phyloP scores from a whole-genome alignment of 352 stramenopile species.

The Phytophthora cactorum region DNA sequence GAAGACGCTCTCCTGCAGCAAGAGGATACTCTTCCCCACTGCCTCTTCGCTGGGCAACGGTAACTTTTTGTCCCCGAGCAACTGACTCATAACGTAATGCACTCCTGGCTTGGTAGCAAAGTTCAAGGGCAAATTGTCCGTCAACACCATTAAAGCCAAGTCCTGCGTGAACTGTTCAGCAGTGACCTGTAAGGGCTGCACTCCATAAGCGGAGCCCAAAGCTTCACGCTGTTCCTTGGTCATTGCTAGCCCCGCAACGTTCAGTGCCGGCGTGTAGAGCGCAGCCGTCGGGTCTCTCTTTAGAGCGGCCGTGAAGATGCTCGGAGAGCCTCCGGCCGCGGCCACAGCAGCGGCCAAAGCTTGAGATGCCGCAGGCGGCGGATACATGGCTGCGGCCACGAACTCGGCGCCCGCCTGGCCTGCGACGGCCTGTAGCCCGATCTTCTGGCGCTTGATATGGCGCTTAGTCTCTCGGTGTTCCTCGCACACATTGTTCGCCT shows the following conservation, averaged over 20 bases:
- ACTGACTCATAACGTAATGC: constrained; percentile 70
- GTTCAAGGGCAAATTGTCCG: constrained; percentile 76
- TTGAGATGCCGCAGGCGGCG: constrained; percentile 41
- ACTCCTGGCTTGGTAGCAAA: constrained; percentile 67
- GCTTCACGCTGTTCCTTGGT: constrained; percentile 58
- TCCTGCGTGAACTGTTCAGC: constrained; percentile 77
- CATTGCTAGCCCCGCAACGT: constrained; percentile 16
- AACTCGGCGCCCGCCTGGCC: constrained; percentile 47
- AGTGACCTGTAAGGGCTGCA: constrained; percentile 40
- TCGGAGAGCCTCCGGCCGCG: constrained; percentile 42
- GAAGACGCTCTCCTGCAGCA: constrained; percentile 77
- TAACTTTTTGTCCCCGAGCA: constrained; percentile 76
- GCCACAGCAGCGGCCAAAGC: constrained; percentile 50
- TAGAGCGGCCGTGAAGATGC: constrained; percentile 31
- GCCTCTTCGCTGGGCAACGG: constrained; percentile 61
- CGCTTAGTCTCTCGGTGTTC: constrained; percentile 85
- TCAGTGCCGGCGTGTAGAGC: constrained; percentile 21
- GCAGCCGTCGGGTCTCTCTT: constrained; percentile 31
- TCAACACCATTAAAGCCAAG: constrained; percentile 71
- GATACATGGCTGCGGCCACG: constrained; percentile 41
- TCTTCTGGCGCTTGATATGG: constrained; percentile 78
- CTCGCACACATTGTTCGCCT: constrained; percentile 78
- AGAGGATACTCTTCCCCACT: constrained; percentile 63
- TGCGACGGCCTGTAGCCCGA: constrained; percentile 43
- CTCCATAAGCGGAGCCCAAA: constrained; percentile 24